Evolutionary conservation across 176 grass and related monocot genomes (phyloP).

Genomic region (Pharus latifolius): DNA sequence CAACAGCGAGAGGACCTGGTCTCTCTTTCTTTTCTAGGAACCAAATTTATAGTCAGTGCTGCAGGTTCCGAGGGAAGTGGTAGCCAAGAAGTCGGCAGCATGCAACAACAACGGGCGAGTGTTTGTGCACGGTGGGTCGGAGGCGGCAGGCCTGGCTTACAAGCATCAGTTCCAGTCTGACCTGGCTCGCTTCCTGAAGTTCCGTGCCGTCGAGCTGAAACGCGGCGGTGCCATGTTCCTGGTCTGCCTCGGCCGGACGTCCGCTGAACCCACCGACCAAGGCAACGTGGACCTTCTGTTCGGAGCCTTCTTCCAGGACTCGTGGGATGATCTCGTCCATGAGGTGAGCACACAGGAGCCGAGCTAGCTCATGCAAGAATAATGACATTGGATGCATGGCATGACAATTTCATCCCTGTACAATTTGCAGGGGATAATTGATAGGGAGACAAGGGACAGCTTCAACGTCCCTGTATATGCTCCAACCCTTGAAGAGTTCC

Average conservation of each 20-base stretch:
- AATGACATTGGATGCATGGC: not conserved
- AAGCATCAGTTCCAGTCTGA: conserved; percentile 12
- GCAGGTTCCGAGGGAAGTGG: conserved; percentile 1
- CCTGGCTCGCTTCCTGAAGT: not conserved
- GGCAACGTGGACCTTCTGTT: not conserved
- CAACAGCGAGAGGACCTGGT: not conserved
- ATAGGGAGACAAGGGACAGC: conserved; percentile 3
- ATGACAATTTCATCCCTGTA: not conserved
- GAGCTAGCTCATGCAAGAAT: not conserved
- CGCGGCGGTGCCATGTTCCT: conserved; percentile 14
- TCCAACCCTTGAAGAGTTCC: conserved; percentile 11
- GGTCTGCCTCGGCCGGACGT: not conserved
- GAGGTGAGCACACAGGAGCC: not conserved
- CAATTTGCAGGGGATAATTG: conserved; percentile 17
- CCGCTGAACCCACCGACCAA: not conserved
- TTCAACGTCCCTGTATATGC: conserved; percentile 29
- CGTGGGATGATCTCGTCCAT: conserved; percentile 24
- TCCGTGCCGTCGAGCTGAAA: conserved; percentile 6
- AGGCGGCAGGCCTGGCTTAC: conserved; percentile 13
- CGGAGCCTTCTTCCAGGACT: conserved; percentile 5
- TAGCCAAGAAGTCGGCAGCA: not conserved
- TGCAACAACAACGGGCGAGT: conserved; percentile 18
- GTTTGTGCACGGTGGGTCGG: conserved; percentile 19
- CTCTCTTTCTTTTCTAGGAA: not conserved
- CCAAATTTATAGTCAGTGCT: not conserved